Base-by-base conservation (phyloP, 495 filamentous ascomycete genomes). In the Aspergillus ellipticus region DNA sequence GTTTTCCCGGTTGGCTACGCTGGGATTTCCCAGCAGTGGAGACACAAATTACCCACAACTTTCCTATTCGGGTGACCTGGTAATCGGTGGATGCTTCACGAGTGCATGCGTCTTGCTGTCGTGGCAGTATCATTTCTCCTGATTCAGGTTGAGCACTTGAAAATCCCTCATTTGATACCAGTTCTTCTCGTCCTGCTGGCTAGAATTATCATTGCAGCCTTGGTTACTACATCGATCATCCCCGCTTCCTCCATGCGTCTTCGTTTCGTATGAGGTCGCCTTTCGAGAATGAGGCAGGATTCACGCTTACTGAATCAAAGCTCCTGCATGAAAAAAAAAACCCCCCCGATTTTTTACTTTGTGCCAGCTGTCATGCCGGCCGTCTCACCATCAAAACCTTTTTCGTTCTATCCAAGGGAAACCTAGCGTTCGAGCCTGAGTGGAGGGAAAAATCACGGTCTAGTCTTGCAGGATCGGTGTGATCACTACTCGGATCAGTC, bases 101-200 rank as follows among this genome's bases (percentile, higher is more conserved):
- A 57, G 68, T 75, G 72, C 74, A 77, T 72, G 68, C 66, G 70
- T 57, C 67, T 66, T 62, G 66, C 55, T 66, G 61, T 63, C 64
- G 71, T 77, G 74, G 72, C 70, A 57, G 63, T 45, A 61, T 66
- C 43, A 57, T 57, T 50, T 67, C 58, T 62, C 52, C 50, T 62
- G 41, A 55, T 59, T 60, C 65, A 70, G 64, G 51, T 67, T 57
- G 56, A 67, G 39, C 51, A 57, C 61, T 53, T 47, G 63, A 75
- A 75, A 76, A 77, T 75, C 70, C 73, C 75, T 72, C 75, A 78
- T 56, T 64, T 37, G 57, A 64, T 66, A 60, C 62, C 57, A 64
- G 50, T 53, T 33, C 49, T 58, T 56, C 48, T 59, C 59, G 59
- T 61, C 66, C 55, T 64, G 42, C 53, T 39, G 58, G 62, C 63